Percentiles rank a stretch among this genome's conserved stretches.
These are phyloP conservation scores for Eucalyptus erythrocorys DNA, from an alignment of 345 rosid genomes.

Conservation along the genomic window DNA sequence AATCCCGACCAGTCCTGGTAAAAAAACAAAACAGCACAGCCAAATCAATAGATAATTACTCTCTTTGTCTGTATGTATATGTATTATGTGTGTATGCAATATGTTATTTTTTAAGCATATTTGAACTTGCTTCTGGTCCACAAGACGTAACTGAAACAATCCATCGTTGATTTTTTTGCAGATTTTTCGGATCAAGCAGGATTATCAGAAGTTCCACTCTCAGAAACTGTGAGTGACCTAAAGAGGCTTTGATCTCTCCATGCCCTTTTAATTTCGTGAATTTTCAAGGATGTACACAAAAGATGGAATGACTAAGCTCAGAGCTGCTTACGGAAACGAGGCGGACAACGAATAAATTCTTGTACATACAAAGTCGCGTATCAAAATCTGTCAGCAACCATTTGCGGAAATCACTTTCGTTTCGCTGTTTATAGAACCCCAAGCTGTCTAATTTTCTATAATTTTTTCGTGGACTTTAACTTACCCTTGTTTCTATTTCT, in stretches of 20 bases:
- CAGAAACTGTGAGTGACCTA: conserved; percentile 58
- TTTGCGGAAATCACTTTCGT: not conserved
- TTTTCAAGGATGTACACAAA: not conserved
- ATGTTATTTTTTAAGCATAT: not conserved
- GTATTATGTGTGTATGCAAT: not conserved
- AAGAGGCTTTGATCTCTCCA: not conserved
- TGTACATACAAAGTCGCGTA: not conserved
- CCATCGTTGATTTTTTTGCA: conserved; percentile 7
- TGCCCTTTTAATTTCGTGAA: not conserved
- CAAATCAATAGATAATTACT: not conserved
- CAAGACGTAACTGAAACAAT: not conserved
- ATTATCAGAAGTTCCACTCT: conserved; percentile 68
- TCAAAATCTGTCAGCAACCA: not conserved
- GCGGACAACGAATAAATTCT: not conserved
- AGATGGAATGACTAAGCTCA: not conserved
- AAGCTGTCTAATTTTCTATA: not conserved
- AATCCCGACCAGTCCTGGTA: conserved; percentile 78
- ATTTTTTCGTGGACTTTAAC: not conserved
- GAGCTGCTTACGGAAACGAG: not conserved
- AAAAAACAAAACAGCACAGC: not conserved
- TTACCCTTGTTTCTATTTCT: not conserved
- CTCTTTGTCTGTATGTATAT: not conserved
- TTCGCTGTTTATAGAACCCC: not conserved
- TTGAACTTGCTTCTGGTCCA: not conserved
- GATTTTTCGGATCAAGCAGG: conserved; percentile 88